phyloP scores from a whole-genome alignment of 192 early-diverging fungal species.

The Umbelopsis vinacea region DNA sequence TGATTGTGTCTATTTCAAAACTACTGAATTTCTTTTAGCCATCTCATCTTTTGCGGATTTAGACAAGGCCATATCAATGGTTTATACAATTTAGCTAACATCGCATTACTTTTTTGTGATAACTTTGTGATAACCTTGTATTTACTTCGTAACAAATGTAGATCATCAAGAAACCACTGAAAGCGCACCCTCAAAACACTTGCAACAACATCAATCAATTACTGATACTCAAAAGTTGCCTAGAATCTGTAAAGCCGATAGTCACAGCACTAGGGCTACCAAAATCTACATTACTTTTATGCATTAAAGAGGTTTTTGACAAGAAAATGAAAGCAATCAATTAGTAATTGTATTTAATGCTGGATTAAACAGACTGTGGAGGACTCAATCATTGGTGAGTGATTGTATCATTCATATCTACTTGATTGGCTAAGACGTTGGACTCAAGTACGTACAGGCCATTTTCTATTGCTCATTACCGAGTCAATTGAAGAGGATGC shows the following conservation, averaged over 20 bases:
- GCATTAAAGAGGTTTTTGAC: constrained; percentile 6
- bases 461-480: constrained; percentile 57
- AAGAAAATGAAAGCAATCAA: background rate
- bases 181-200: background rate
- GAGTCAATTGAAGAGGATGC: constrained; percentile 74
- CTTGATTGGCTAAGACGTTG: constrained; percentile 38
- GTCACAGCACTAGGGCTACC: constrained; percentile 37
- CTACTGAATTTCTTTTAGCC: background rate
- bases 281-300: constrained; percentile 51
- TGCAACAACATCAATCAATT: background rate
- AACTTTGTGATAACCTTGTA: no score
- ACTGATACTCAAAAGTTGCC: background rate
- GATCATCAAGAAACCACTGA: constrained; percentile 2
- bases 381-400: background rate
- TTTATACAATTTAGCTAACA: background rate
- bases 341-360: no score
- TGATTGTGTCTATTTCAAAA: background rate
- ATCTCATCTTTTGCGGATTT: background rate
- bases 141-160: background rate
- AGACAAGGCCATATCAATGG: constrained; percentile 1
- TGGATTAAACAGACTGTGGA: background rate
- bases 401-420: background rate
- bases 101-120: no score
- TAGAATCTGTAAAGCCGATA: constrained; percentile 28
- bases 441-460: constrained; percentile 1